A percentile compares a stretch with the other conserved stretches of the same genome.
Evolutionary conservation across 2,329 filamentous ascomycete species (phyloP).

Genomic region (Neoarthrinium moseri): DNA sequence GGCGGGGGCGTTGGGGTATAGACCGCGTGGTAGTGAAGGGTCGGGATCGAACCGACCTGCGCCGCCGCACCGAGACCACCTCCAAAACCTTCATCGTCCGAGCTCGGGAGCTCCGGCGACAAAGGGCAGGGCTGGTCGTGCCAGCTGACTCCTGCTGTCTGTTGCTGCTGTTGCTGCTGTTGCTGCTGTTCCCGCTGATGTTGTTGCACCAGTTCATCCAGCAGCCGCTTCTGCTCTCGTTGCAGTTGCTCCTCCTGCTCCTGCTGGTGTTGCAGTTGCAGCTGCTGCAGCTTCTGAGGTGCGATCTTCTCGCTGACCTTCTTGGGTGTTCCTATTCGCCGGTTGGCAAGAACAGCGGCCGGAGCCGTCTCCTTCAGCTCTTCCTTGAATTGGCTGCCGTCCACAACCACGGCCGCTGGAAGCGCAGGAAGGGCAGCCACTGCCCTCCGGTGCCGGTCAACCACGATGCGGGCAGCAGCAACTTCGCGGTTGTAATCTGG

Average conservation of each 20-base stretch:
- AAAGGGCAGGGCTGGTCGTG: no score
- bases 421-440: no score
- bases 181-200: not conserved
- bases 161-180: not conserved
- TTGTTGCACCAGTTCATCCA: not conserved
- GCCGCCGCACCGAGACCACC: no score
- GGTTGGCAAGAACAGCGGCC: not conserved
- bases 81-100: not conserved
- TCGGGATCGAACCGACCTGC: no score
- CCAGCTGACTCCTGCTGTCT: not conserved
- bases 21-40: no score
- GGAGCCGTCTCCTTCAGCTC: not conserved
- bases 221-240: not conserved
- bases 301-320: not conserved
- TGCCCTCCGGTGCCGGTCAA: no score
- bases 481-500: no score
- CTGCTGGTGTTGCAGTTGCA: not conserved
- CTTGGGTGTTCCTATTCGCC: not conserved
- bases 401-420: not conserved
- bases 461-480: no score
- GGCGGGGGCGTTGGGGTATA: no score
- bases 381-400: not conserved
- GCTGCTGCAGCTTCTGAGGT: not conserved
- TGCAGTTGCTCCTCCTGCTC: not conserved
- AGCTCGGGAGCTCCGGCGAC: not conserved